A percentile compares a stretch with the other conserved stretches of the same genome.
Evolutionary conservation across 257 asterid species (phyloP).

Genomic region (Capsicum baccatum): DNA sequence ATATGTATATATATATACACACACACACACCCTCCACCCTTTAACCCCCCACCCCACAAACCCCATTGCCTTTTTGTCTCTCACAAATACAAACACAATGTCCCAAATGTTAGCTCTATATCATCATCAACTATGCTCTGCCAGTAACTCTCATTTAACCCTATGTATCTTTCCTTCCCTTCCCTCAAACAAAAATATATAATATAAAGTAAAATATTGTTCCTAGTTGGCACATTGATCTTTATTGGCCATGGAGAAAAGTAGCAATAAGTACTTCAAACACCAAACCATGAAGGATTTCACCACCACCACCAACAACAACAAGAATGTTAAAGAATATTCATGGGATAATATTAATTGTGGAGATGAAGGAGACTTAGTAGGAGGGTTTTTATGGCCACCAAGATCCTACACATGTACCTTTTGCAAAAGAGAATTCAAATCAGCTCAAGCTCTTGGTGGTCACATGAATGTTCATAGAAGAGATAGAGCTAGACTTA

Average conservation of each 20-base stretch:
- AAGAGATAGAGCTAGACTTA: conserved; percentile 74
- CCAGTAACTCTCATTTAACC: conserved; percentile 19
- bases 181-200: neutral
- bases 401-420: conserved; percentile 83
- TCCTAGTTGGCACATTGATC: neutral
- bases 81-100: conserved; percentile 18
- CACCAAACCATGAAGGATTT: conserved; percentile 39
- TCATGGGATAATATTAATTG: conserved; percentile 36
- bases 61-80: conserved; percentile 17
- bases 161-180: neutral
- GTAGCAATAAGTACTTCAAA: neutral
- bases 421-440: conserved; percentile 87
- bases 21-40: neutral
- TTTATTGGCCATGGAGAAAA: conserved; percentile 30
- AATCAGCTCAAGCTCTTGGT: conserved; percentile 96
- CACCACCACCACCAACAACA: conserved; percentile 30
- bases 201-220: neutral
- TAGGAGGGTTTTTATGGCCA: conserved; percentile 81
- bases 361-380: conserved; percentile 47
- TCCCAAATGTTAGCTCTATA: conserved; percentile 25
- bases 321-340: conserved; percentile 43
- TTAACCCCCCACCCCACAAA: neutral
- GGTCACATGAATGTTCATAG: conserved; percentile 99
- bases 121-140: conserved; percentile 32
- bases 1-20: too few species aligned